Conservation (phyloP, 1,284 basidiomycete species). For the Singerocomus inundabilis region DNA sequence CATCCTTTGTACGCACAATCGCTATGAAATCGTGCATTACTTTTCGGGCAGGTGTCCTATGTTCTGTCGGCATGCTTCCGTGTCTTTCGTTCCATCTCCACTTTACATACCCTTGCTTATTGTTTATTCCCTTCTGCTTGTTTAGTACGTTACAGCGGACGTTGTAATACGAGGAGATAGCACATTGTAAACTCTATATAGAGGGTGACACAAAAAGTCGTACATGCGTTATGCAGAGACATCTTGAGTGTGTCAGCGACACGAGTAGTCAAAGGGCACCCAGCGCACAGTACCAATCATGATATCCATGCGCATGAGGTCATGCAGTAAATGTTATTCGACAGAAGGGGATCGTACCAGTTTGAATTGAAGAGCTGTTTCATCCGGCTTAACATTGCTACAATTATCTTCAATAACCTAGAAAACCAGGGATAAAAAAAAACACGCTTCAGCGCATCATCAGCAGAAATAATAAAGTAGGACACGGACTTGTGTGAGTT, state of each 20-base stretch:
- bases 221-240: not conserved
- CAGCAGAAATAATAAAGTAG: not conserved
- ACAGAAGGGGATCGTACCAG: constrained; percentile 30
- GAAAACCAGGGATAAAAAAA: constrained; percentile 3
- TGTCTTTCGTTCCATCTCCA: constrained; percentile 10
- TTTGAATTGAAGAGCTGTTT: constrained; percentile 1
- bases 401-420: constrained; percentile 11
- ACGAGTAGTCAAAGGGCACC: not conserved
- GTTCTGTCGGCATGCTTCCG: not conserved
- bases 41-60: not conserved
- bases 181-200: constrained; percentile 20
- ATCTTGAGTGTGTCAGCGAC: not conserved
- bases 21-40: constrained; percentile 11
- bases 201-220: not conserved
- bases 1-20: constrained; percentile 3
- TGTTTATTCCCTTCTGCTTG: constrained; percentile 13
- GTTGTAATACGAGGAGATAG: constrained; percentile 15
- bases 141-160: constrained; percentile 8
- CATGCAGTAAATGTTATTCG: constrained; percentile 38
- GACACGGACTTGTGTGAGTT: constrained; percentile 25
- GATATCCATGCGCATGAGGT: not conserved
- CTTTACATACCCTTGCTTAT: constrained; percentile 24
- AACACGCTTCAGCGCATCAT: constrained; percentile 17
- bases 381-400: not conserved
- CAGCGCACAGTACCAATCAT: not conserved